Base-by-base conservation (phyloP, 768 basidiomycete genomes). In the Pulveroboletus ravenelii region DNA sequence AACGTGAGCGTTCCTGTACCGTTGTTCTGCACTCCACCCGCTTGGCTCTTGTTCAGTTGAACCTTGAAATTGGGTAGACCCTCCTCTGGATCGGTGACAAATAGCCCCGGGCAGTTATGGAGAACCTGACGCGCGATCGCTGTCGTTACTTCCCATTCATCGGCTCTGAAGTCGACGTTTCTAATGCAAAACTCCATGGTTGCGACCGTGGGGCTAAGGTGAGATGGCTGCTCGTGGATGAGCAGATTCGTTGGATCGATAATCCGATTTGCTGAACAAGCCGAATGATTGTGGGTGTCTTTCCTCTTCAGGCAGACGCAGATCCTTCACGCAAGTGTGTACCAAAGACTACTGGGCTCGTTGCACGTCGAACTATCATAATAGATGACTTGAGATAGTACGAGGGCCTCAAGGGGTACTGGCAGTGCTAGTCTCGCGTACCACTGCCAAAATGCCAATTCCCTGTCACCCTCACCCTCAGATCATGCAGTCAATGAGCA, bases 61-160 rank as follows among this genome's bases (percentile, higher is more conserved):
- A 90, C 77, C 38, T 68, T 56, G 66, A 89, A 90, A 54, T 90
- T 89, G 32, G 85, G 71, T 32, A 40, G 56, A 25, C 59, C 58
- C 17, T 61, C 63, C 31, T 54, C 48, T 30, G 54, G 48, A 38
- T 42, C 45, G 10, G 61, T 52, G 12, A 68, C 61, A 41, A 68
- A 70, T 3, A 29, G 34, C 4, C 67, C 67, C 1, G 68, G 64
- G 30, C 54, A 61, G 39, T 46, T 43, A 54, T 89, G 88, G 1
- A 91, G 66, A 32, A 84, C 71, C 5, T 56, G 62, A 5, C 3
- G 48, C 1, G 80, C 79, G 41, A 91, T 72, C 6, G 66, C 71
- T 34, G 79, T 74, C 18, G 77, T 83, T 15, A 88, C 72, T 31
- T 78, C 76, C 73, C 77, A 85, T 39, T 74, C 59, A 48, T 74